Evolutionary conservation across 768 basidiomycete genomes (phyloP), one percentile per base, ranked within the genome.

Genomic region (Collybia nuda): DNA sequence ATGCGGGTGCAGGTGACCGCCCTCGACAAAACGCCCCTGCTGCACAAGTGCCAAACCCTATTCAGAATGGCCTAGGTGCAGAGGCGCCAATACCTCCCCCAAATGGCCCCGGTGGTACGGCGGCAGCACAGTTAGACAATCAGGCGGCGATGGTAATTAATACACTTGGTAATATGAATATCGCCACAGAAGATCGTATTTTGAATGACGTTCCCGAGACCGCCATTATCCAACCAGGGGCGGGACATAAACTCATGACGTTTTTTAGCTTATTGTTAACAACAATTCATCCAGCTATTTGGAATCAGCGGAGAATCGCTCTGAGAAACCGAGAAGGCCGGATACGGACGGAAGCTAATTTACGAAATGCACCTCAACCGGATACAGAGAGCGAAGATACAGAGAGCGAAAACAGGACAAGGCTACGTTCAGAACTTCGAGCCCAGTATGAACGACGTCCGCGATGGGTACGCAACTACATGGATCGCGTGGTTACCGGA

Each of bases 221-320:
- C 12, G 58, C 64, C n/a, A 50, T 55, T 6, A 59, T 74, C 17
- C 75, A 78, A 44, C 85, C 85, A 8, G 64, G 68, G 19, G 48
- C 85, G 4, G 57, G 70, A 7, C 81, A 77, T 59, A 85, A 81
- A 58, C 49, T 68, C 19, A 63, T 65, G 39, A 77, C 79, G 7
- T 88, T 90, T 60, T 54, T 81, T 24, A 68, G 71, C 24, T 66
- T 90, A 28, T 67, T 89, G 37, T 29, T 83, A 23, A 69, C 79
- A 26, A 88, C 87, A 14, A 62, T 87, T 29, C 83, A 89, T 61
- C 88, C 88, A 4, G 88, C 86, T 35, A 72, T 88, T 36, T 89
- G 88, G 81, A 83, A 89, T 60, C 77, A 81, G 52, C 73, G 88
- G 58, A 71, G 87, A 43, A 67, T 62, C 18, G 77, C 75, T 12